Percentiles rank a stretch among this genome's conserved stretches.
These are phyloP conservation scores for Coleophoma eucalyptorum DNA, from an alignment of 2,329 filamentous ascomycete species.

Conservation along the genomic window DNA sequence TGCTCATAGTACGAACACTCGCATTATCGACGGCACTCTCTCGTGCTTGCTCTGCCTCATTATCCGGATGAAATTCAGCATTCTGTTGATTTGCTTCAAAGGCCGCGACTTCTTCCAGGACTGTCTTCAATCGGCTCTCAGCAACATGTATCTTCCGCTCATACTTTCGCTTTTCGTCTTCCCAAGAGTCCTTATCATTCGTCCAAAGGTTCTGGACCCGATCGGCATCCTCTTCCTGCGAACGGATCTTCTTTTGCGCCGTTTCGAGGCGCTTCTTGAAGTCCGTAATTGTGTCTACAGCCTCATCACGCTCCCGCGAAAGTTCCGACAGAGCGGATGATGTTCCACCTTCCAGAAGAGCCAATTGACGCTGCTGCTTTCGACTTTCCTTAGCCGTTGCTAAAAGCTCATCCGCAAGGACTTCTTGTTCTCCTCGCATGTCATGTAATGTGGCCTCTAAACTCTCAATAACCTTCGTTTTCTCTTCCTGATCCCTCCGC, in stretches of 20 bases:
- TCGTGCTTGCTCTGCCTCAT: slow-evolving; percentile 56
- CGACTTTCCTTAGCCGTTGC: slow-evolving; percentile 71
- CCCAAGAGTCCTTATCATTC: slow-evolving; percentile 80
- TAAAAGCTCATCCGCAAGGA: slow-evolving; percentile 57
- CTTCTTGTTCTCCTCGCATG: slow-evolving; percentile 70
- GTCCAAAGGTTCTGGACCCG: slow-evolving; percentile 78
- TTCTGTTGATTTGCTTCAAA: slow-evolving; percentile 55
- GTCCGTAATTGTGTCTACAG: slow-evolving; percentile 68
- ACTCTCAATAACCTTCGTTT: slow-evolving; percentile 79
- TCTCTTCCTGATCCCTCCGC: slow-evolving; percentile 86
- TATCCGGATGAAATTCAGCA: slow-evolving; percentile 41
- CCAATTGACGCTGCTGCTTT: slow-evolving; percentile 78
- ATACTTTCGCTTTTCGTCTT: slow-evolving; percentile 74
- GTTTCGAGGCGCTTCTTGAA: slow-evolving; percentile 73
- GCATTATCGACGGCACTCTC: slow-evolving; percentile 66
- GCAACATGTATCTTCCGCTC: slow-evolving; percentile 88
- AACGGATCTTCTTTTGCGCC: slow-evolving; percentile 72
- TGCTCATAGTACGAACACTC: slow-evolving; percentile 71
- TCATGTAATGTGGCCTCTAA: slow-evolving; percentile 73
- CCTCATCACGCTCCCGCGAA: slow-evolving; percentile 80
- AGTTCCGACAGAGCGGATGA: slow-evolving; percentile 82
- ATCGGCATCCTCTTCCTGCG: slow-evolving; percentile 78
- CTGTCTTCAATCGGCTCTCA: slow-evolving; percentile 76
- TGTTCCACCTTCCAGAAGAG: slow-evolving; percentile 82
- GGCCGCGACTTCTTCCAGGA: slow-evolving; percentile 81